Conservation (phyloP, 2,329 filamentous ascomycete species). For the Rhynchosporium agropyri region DNA sequence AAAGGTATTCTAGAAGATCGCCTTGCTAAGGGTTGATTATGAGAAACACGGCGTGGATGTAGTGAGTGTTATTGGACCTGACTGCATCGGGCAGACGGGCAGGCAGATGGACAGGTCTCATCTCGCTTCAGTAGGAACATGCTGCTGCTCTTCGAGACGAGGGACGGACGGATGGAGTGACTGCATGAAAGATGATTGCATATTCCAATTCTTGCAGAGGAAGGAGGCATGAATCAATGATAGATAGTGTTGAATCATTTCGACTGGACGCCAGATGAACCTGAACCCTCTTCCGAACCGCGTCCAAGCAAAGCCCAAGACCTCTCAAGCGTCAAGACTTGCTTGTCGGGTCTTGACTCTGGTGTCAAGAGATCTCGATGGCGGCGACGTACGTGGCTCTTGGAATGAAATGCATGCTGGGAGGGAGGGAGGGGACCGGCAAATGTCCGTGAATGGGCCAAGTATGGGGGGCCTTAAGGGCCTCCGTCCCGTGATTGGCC, state of each 20-base stretch:
- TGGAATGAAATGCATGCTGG: background rate
- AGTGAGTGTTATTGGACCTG: background rate
- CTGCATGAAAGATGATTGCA: background rate
- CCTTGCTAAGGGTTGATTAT: constrained; percentile 3
- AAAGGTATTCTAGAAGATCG: background rate
- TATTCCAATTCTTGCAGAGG: no score
- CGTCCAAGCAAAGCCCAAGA: constrained; percentile 10
- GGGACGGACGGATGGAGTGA: background rate
- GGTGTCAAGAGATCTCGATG: background rate
- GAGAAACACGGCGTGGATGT: background rate
- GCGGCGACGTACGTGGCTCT: background rate
- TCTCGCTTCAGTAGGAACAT: background rate
- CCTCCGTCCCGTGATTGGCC: background rate
- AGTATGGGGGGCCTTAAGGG: background rate
- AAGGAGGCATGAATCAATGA: background rate
- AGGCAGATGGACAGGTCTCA: background rate
- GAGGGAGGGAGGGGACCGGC: background rate
- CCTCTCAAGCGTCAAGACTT: background rate
- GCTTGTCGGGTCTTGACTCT: background rate
- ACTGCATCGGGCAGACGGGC: background rate
- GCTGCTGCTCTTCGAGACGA: background rate
- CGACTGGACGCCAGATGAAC: background rate
- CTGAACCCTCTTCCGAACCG: background rate
- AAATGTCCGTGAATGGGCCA: constrained; percentile 1
- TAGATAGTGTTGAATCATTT: background rate